Conservation (phyloP, 192 early-diverging fungal genomes). For the Dissophora ornata region DNA sequence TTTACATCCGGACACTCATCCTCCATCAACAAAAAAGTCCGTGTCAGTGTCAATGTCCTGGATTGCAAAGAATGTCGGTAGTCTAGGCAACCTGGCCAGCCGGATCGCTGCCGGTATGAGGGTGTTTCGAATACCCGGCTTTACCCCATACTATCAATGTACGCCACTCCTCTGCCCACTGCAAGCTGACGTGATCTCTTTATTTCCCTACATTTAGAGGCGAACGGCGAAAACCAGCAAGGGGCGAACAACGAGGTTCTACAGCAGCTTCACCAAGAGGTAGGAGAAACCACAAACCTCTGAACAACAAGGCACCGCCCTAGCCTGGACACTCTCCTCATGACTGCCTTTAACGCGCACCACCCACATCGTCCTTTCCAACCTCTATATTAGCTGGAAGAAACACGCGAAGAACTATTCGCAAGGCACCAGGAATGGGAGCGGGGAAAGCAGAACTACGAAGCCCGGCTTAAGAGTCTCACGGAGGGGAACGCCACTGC, state of each 20-base stretch:
- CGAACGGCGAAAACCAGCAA: conserved; percentile 43
- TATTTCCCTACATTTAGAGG: conserved; percentile 9
- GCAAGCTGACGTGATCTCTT: not conserved
- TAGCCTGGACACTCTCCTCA: too few species aligned
- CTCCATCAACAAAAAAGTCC: not conserved
- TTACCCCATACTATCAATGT: too few species aligned
- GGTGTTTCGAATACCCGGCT: too few species aligned
- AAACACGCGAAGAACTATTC: conserved; percentile 21
- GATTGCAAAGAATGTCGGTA: conserved; percentile 53
- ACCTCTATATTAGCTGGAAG: conserved; percentile 18
- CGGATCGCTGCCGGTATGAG: conserved; percentile 49
- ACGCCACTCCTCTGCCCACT: too few species aligned
- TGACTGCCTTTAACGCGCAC: too few species aligned
- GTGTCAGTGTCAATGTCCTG: conserved; percentile 40
- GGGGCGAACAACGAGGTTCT: conserved; percentile 18
- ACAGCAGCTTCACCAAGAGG: conserved; percentile 38
- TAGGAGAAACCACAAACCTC: not conserved
- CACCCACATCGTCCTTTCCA: not conserved
- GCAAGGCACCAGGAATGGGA: conserved; percentile 49
- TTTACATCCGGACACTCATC: not conserved
- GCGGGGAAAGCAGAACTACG: conserved; percentile 37
- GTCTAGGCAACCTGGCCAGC: conserved; percentile 51
- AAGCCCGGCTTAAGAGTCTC: conserved; percentile 30
- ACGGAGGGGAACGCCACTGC: conserved; percentile 37
- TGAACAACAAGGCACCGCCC: too few species aligned